phyloP scores from a whole-genome alignment of 768 basidiomycete species.

The Neoboletus magnificus region DNA sequence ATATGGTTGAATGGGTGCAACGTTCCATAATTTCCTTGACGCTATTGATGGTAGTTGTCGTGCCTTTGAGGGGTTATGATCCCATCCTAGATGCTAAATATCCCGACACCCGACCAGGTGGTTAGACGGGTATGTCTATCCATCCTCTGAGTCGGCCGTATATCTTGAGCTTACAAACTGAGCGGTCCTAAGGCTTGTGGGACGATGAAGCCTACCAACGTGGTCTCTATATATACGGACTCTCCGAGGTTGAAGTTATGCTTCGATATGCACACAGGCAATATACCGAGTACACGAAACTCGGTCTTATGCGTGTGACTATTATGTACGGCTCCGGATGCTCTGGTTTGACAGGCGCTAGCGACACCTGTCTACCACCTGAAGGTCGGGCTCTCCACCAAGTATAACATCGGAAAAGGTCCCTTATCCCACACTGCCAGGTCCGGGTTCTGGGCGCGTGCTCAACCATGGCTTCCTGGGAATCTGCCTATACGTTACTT shows the following conservation, averaged over 20 bases:
- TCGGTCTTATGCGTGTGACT: background rate
- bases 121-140: background rate
- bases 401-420: background rate
- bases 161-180: background rate
- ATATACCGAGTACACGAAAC: background rate
- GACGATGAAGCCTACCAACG: background rate
- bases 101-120: background rate
- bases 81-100: background rate
- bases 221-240: background rate
- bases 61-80: background rate
- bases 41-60: background rate
- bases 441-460: background rate
- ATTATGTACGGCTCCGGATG: background rate
- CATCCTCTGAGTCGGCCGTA: background rate
- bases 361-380: background rate
- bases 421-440: background rate
- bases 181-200: background rate
- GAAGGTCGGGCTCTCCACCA: background rate
- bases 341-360: background rate
- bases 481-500: constrained; percentile 44
- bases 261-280: background rate
- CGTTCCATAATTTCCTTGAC: background rate
- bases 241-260: too few relatives aligned
- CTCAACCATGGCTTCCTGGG: constrained; percentile 46
- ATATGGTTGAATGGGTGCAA: background rate